Evolutionary conservation across 495 filamentous ascomycete genomes (phyloP), one percentile per base, ranked within the genome.

Genomic region (Penicillium subrubescens): DNA sequence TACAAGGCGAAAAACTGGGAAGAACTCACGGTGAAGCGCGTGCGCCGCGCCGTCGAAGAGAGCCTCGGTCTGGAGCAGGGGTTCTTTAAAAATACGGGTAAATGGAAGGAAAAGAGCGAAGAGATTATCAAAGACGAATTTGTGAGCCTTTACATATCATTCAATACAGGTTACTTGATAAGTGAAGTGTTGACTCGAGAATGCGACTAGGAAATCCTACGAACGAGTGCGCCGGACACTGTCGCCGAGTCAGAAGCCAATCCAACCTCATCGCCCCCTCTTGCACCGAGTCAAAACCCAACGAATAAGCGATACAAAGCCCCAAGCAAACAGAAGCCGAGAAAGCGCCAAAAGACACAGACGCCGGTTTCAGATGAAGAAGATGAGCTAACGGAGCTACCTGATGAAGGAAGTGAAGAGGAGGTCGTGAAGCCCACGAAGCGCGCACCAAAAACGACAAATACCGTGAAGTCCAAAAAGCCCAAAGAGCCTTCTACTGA

Each of bases 71-170:
- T 99, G 1, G 82, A 84, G 3, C 78, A 84, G 5, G 90, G 85
- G 0, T 97, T 91, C 69, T 88, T 96, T 70, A 91, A 88, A 67
- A 73, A 61, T 27, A 75, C 85, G 46, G 73, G 67, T 4, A 73
- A 82, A 19, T 97, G 94, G 95, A 96, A 95, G 69, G 72, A 79
- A n/a, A 84, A 83, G 67, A 96, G 92, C 76, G 92, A 96, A 61
- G 68, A 82, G 19, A 71, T 96, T 33, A 92, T 97, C 59, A 82
- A 84, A 62, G 81, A 85, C 17, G 85, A 87, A 74, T 84, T 90
- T 59, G 94, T 96, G 82, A 70, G 87, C 80, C 53, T 64, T n/a
- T 48, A 35, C 37, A 29, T 56, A 15, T 29, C 12, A 8, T 31
- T 27, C 15, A 59, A 12, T 37, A 48, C n/a, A 25, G 31, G 53